Conservation (phyloP, 2,329 filamentous ascomycete genomes). For the Xylaria sp. region DNA sequence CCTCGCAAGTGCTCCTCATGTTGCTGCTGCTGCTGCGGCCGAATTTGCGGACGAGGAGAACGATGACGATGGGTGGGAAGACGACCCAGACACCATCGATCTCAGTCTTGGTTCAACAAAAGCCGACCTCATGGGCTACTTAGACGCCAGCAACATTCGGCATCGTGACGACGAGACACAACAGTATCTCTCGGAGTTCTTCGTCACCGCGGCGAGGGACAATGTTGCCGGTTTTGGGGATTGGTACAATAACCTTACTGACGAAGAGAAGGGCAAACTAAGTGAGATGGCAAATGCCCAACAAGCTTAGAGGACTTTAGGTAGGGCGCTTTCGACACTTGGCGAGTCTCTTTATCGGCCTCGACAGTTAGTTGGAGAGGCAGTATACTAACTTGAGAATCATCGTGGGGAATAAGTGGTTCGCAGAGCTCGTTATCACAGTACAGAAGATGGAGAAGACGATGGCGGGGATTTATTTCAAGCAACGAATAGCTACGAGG, state of each 20-base stretch:
- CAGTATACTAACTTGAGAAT: background rate
- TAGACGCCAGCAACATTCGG: slow-evolving; percentile 64
- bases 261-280: slow-evolving; percentile 62
- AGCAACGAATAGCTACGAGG: background rate
- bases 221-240: slow-evolving; percentile 61
- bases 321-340: background rate
- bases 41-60: slow-evolving; percentile 66
- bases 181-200: slow-evolving; percentile 82
- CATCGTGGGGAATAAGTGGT: no score
- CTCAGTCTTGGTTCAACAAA: slow-evolving; percentile 72
- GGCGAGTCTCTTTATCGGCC: background rate
- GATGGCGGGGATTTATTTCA: no score
- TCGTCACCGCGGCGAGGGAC: slow-evolving; percentile 64
- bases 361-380: background rate
- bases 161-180: slow-evolving; percentile 90
- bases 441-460: no score
- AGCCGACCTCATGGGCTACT: slow-evolving; percentile 80
- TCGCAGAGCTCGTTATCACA: no score
- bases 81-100: slow-evolving; percentile 77
- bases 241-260: slow-evolving; percentile 61
- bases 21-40: slow-evolving; percentile 64
- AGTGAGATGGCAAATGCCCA: slow-evolving; percentile 54
- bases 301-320: slow-evolving; percentile 23
- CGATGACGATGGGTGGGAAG: slow-evolving; percentile 88
- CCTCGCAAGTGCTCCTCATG: slow-evolving; percentile 61